These are phyloP conservation scores for Theobroma cacao DNA, from an alignment of 345 rosid species.

Conservation along the genomic window DNA sequence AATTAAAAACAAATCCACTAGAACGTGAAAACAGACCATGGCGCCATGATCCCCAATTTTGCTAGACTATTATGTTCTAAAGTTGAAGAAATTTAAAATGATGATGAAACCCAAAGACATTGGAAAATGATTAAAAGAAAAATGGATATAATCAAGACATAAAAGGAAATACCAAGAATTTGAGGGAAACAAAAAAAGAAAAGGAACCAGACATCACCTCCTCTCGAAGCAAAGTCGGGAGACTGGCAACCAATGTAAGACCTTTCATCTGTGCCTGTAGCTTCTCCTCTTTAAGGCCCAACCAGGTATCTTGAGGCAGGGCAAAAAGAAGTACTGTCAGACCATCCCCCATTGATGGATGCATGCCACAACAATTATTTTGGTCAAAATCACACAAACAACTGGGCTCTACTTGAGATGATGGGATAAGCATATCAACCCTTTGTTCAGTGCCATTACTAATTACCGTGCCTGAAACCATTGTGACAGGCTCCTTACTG, in stretches of 20 bases:
- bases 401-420: constrained; percentile 8
- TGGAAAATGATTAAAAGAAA: background rate
- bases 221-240: constrained; percentile 20
- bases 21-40: too few relatives aligned
- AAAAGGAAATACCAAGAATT: background rate
- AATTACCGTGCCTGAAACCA: constrained; percentile 23
- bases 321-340: constrained; percentile 28
- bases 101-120: background rate
- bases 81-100: background rate
- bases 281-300: constrained; percentile 24
- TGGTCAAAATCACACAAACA: constrained; percentile 11
- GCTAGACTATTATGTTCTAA: too few relatives aligned
- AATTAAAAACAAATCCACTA: too few relatives aligned
- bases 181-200: background rate
- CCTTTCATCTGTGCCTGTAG: constrained; percentile 5
- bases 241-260: constrained; percentile 15
- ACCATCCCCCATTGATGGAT: constrained; percentile 27
- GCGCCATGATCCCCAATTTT: too few relatives aligned
- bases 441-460: constrained; percentile 10
- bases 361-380: constrained; percentile 14
- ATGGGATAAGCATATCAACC: constrained; percentile 27
- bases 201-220: constrained; percentile 22
- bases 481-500: constrained; percentile 15
- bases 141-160: background rate
- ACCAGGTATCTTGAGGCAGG: constrained; percentile 29